Percentiles rank a stretch among this genome's conserved stretches.
phyloP scores from a whole-genome alignment of 345 rosid species.

The Salix koriyanagi region DNA sequence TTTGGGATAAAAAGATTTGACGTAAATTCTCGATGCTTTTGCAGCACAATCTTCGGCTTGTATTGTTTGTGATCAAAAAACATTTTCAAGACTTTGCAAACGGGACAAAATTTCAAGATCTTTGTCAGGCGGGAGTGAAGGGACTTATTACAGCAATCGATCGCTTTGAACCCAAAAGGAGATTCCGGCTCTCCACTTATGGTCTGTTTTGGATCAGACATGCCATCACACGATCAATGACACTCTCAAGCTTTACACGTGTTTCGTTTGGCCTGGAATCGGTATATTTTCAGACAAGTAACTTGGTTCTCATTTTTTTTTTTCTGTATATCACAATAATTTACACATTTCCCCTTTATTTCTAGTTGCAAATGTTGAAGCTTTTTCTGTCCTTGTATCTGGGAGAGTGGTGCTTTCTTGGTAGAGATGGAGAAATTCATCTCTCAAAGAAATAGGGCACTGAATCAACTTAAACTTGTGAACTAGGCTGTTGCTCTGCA shows the following conservation, averaged over 20 bases:
- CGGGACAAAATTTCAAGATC: constrained; percentile 79
- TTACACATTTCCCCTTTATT: neutral
- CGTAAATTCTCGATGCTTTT: constrained; percentile 6
- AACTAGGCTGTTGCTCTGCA: neutral
- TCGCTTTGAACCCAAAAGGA: constrained; percentile 81
- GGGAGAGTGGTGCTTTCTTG: neutral
- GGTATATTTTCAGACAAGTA: constrained; percentile 33
- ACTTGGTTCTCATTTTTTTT: constrained; percentile 2
- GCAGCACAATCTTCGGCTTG: constrained; percentile 98
- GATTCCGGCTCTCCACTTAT: constrained; percentile 75
- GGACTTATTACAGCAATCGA: constrained; percentile 93
- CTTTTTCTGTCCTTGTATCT: neutral
- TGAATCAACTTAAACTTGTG: neutral
- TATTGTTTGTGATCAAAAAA: constrained; percentile 79
- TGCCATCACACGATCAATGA: constrained; percentile 83
- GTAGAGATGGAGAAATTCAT: neutral
- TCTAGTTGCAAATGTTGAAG: neutral
- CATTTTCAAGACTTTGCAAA: constrained; percentile 78
- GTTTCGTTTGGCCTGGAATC: constrained; percentile 91
- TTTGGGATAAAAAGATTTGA: neutral
- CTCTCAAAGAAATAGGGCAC: neutral
- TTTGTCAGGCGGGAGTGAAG: constrained; percentile 92
- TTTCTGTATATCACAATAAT: neutral
- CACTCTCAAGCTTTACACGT: constrained; percentile 74
- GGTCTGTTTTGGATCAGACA: constrained; percentile 93